Conservation (phyloP, 495 filamentous ascomycete genomes). For the Xylaria bambusicola region DNA sequence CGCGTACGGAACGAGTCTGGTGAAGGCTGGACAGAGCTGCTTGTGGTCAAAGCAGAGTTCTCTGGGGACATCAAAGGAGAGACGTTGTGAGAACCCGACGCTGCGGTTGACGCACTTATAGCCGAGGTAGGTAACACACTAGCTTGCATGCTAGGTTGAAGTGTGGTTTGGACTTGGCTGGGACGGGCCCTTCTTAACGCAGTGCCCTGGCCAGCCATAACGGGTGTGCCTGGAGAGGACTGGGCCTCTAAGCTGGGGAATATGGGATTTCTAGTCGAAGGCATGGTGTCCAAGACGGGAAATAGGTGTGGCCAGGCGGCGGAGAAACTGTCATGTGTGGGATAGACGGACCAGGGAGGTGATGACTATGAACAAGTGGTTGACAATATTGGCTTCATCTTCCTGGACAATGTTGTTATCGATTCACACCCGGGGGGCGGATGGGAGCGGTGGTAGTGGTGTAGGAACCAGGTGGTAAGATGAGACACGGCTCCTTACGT, state of each 20-base stretch:
- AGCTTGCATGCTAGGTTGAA: constrained; percentile 36
- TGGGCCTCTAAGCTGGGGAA: constrained; percentile 29
- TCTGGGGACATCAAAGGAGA: constrained; percentile 47
- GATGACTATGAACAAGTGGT: constrained; percentile 31
- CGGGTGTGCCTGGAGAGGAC: constrained; percentile 31
- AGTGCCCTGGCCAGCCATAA: constrained; percentile 28
- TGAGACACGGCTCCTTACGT: constrained; percentile 26
- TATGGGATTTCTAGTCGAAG: constrained; percentile 32
- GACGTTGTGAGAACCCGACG: constrained; percentile 43
- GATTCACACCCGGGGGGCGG: constrained; percentile 29
- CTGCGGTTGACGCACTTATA: constrained; percentile 45
- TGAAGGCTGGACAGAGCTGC: constrained; percentile 44
- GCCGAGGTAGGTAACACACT: constrained; percentile 39
- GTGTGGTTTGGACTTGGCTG: constrained; percentile 42
- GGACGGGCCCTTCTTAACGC: constrained; percentile 40
- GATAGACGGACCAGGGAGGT: constrained; percentile 22
- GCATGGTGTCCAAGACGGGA: constrained; percentile 37
- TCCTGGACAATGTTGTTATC: constrained; percentile 32
- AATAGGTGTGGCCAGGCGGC: constrained; percentile 30
- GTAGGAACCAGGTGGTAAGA: constrained; percentile 23
- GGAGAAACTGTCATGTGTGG: constrained; percentile 25
- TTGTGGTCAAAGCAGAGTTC: constrained; percentile 38
- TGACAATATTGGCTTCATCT: constrained; percentile 38
- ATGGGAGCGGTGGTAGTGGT: constrained; percentile 21
- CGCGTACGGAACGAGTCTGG: constrained; percentile 37